Evolutionary conservation across 1,284 basidiomycete genomes (phyloP), one percentile per base, ranked within the genome.

Genomic region (Sporisorium scitamineum): DNA sequence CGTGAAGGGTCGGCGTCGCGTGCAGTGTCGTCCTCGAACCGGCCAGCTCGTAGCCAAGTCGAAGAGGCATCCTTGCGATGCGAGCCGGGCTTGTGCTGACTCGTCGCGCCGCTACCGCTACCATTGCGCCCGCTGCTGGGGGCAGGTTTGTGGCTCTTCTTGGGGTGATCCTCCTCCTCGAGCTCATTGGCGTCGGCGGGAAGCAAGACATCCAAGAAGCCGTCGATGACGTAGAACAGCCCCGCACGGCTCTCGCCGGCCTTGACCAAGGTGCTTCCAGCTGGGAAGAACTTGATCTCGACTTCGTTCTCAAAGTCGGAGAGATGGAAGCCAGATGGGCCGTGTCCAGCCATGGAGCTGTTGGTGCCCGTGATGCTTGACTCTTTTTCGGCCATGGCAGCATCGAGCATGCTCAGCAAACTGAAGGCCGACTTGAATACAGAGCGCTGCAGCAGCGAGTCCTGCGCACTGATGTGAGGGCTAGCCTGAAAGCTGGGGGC

Each of bases 221-320:
- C 96, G 76, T 99, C 97, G 53, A 99, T 97, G 47, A 99, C 95
- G 81, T 96, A 99, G 88, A 96, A 99, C 27, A 99, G 87, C 10
- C 96, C 96, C 44, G 93, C 93, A 75, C 94, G 92, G 53, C 89
- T 88, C 85, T 99, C 96, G 31, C 95, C 96, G 7, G 95, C 94
- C 81, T 91, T 93, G 14, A 93, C 95, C 18, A 99, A 87, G 0
- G 90, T 91, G 7, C 92, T 92, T 0, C 95, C 95, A 57, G 94
- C 92, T 32, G 93, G 89, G 87, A 94, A 99, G 86, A 92, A 97
- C 47, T 97, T 86, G 63, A 99, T 95, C 85, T 99, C 96, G 1
- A 99, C 93, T 82, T 97, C 94, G 70, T 97, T 97, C 80, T 97
- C 95, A 32, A 98, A 87, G 69, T 78, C 94, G 89, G 70, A 54